phyloP scores from a whole-genome alignment of 352 stramenopile species.

The Pythium diclinum region DNA sequence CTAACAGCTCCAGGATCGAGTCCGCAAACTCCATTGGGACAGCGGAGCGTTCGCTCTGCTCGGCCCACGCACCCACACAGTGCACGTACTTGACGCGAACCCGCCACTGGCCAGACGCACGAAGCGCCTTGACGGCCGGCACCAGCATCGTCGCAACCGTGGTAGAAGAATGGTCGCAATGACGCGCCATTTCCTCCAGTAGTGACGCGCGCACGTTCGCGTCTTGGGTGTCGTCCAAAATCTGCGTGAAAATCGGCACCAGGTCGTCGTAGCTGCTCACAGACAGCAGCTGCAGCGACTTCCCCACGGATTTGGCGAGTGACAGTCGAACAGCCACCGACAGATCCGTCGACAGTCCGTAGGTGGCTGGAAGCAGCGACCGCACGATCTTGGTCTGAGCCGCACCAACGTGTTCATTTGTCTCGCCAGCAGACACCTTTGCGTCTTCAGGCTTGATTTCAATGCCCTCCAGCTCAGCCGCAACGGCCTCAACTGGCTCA shows the following conservation, averaged over 20 bases:
- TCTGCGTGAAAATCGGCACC: slow-evolving; percentile 79
- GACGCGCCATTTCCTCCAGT: slow-evolving; percentile 77
- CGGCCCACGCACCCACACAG: slow-evolving; percentile 77
- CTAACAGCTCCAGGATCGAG: slow-evolving; percentile 62
- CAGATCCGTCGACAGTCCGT: slow-evolving; percentile 70
- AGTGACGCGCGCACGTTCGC: slow-evolving; percentile 72
- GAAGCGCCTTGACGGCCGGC: slow-evolving; percentile 61
- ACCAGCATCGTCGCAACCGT: slow-evolving; percentile 69
- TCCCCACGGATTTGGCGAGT: slow-evolving; percentile 72
- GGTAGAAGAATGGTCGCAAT: slow-evolving; percentile 67
- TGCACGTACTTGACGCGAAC: slow-evolving; percentile 85
- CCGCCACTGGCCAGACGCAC: slow-evolving; percentile 71
- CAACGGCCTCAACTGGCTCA: slow-evolving; percentile 22
- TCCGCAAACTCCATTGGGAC: slow-evolving; percentile 71
- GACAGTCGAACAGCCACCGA: slow-evolving; percentile 72
- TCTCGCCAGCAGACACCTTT: slow-evolving; percentile 2
- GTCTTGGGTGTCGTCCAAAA: slow-evolving; percentile 80
- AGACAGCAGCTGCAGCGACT: slow-evolving; percentile 65
- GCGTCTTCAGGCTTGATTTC: slow-evolving; percentile 21
- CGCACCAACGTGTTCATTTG: slow-evolving; percentile 43
- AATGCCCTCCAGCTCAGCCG: slow-evolving; percentile 31
- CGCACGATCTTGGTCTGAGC: slow-evolving; percentile 79
- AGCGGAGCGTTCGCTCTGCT: slow-evolving; percentile 51
- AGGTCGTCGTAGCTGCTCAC: slow-evolving; percentile 75
- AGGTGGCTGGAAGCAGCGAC: slow-evolving; percentile 75